Conservation (phyloP, 164 flowering plant species). For the Umbilicus rupestris region DNA sequence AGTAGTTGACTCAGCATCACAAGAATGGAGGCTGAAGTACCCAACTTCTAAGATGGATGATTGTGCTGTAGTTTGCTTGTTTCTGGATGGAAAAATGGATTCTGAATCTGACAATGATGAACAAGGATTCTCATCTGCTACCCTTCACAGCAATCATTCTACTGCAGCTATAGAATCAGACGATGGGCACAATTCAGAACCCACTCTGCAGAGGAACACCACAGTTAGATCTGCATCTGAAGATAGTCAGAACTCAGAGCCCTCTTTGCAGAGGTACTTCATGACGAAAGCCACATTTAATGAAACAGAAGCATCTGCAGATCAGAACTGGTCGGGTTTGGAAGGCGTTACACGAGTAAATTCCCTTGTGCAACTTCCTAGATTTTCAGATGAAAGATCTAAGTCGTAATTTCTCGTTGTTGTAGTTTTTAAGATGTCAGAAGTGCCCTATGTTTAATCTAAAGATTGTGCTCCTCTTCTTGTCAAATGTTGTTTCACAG, state of each 20-base stretch:
- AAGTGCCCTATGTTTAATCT: neutral
- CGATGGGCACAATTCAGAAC: constrained; percentile 62
- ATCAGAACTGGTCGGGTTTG: constrained; percentile 79
- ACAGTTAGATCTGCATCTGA: constrained; percentile 63
- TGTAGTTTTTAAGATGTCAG: neutral
- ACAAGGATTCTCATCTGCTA: constrained; percentile 50
- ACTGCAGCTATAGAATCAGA: constrained; percentile 56
- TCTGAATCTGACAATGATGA: constrained; percentile 70
- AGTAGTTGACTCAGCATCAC: constrained; percentile 71
- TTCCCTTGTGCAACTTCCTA: constrained; percentile 84
- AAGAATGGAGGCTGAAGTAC: constrained; percentile 81
- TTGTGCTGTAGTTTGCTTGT: constrained; percentile 85
- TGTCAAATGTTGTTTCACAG: constrained; percentile 6
- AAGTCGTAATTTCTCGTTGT: constrained; percentile 19
- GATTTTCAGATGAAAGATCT: constrained; percentile 68
- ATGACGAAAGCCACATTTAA: constrained; percentile 50
- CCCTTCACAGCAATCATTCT: constrained; percentile 47
- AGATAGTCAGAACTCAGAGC: constrained; percentile 36
- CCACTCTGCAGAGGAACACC: constrained; percentile 55
- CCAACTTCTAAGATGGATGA: constrained; percentile 97
- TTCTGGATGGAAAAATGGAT: constrained; percentile 76
- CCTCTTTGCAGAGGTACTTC: constrained; percentile 56
- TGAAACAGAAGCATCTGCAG: constrained; percentile 30
- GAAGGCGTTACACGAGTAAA: constrained; percentile 87
- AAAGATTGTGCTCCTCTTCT: constrained; percentile 5